Evolutionary conservation across 305 asterid genomes (phyloP).

Genomic region (Fraxinus paxiana): DNA sequence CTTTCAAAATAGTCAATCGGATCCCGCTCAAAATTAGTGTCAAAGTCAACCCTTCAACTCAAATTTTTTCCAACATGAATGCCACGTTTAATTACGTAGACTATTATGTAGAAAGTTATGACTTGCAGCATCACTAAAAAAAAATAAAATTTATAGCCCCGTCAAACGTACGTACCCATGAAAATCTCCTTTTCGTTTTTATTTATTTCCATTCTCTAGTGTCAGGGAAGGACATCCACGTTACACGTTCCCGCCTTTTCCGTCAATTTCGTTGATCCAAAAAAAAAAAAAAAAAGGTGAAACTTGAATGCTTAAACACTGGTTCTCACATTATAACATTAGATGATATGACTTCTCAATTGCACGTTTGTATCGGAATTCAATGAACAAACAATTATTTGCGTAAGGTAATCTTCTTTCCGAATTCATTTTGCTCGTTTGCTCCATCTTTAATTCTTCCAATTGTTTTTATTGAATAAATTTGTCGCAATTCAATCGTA

Average conservation of each 20-base stretch:
- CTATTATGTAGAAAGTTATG: no score
- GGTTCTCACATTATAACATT: background rate
- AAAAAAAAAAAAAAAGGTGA: background rate
- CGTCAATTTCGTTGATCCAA: conserved; percentile 29
- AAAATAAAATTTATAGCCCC: background rate
- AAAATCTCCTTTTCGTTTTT: background rate
- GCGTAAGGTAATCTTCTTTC: background rate
- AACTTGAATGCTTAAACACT: conserved; percentile 15
- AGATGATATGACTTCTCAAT: background rate
- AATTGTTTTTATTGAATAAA: background rate
- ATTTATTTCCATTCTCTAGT: background rate
- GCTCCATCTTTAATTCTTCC: background rate
- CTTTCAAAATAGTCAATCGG: no score
- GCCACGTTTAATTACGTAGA: no score
- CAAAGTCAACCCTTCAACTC: no score
- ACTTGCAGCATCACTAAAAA: no score
- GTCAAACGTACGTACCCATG: background rate
- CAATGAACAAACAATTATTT: background rate
- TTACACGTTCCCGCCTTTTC: conserved; percentile 19
- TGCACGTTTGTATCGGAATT: background rate
- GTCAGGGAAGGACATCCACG: background rate
- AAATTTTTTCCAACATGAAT: no score
- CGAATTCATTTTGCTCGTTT: background rate
- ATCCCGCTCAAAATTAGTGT: no score
- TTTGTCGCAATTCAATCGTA: background rate